Evolutionary conservation across 2,329 filamentous ascomycete genomes (phyloP).

Genomic region (Ustulina deusta): DNA sequence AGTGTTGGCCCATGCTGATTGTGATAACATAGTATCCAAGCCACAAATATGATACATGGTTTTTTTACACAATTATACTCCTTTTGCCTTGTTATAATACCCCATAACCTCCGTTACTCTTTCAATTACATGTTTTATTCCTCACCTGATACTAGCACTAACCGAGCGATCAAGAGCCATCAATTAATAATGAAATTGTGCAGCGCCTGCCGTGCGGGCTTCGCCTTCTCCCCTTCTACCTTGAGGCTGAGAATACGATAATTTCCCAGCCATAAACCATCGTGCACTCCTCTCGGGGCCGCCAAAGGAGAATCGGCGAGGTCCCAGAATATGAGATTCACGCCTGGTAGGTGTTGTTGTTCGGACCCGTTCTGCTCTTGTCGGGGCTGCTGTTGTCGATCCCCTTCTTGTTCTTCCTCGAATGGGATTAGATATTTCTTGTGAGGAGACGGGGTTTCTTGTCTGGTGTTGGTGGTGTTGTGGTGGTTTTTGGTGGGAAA

Average conservation of each 20-base stretch:
- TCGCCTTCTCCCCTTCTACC: constrained; percentile 52
- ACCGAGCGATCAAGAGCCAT: constrained; percentile 5
- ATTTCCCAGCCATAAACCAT: constrained; percentile 33
- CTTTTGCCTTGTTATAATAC: background rate
- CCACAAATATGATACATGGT: background rate
- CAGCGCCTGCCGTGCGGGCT: constrained; percentile 47
- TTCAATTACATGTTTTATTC: background rate
- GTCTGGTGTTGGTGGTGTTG: background rate
- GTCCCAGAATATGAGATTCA: constrained; percentile 34
- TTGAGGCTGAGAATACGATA: constrained; percentile 50
- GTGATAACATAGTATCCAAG: background rate
- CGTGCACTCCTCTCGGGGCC: background rate
- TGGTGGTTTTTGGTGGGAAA: background rate
- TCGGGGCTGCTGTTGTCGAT: background rate
- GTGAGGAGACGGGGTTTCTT: background rate
- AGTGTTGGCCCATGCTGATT: background rate
- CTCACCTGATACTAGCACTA: background rate
- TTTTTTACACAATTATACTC: background rate
- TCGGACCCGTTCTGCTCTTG: background rate
- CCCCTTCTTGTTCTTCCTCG: constrained; percentile 13
- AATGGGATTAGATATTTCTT: constrained; percentile 26
- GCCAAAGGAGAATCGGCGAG: background rate
- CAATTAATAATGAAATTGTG: constrained; percentile 39
- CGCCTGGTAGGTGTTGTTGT: background rate
- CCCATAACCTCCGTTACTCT: background rate